Conservation (phyloP, 108 stramenopile species). For the Chaetoceros tenuissimus region DNA sequence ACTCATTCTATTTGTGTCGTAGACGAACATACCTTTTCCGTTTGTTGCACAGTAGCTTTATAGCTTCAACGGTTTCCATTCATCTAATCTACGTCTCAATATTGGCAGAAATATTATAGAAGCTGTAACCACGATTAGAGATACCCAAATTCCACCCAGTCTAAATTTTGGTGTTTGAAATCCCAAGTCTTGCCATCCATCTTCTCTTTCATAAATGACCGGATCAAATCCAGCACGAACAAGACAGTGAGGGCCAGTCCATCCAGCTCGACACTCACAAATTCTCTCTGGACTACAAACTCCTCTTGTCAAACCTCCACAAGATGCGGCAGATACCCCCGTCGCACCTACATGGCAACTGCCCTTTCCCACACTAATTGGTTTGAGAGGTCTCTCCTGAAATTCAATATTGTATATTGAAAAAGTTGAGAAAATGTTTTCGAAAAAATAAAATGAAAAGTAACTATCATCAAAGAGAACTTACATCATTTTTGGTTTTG, state of each 20-base stretch:
- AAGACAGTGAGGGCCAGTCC: constrained; percentile 85
- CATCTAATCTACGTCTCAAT: constrained; percentile 30
- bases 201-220: constrained; percentile 63
- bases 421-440: constrained; percentile 1
- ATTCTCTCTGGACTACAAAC: constrained; percentile 40
- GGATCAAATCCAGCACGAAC: constrained; percentile 45
- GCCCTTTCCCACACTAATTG: constrained; percentile 60
- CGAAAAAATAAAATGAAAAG: not conserved
- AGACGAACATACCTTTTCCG: too few relatives aligned
- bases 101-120: constrained; percentile 11
- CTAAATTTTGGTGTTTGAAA: constrained; percentile 37
- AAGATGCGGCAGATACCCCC: constrained; percentile 19
- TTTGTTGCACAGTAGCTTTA: too few relatives aligned
- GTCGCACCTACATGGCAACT: constrained; percentile 31
- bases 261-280: constrained; percentile 59
- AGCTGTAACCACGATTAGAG: constrained; percentile 9
- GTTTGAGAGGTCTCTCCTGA: constrained; percentile 57
- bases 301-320: constrained; percentile 63
- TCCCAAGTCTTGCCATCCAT: constrained; percentile 63
- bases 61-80: constrained; percentile 47
- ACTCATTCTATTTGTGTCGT: too few relatives aligned
- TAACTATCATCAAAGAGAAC: constrained; percentile 1
- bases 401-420: constrained; percentile 3
- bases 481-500: constrained; percentile 47
- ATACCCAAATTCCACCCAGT: constrained; percentile 18